Percentiles rank a stretch among this genome's conserved stretches.
These are phyloP conservation scores for Penicillium crystallinum DNA, from an alignment of 495 filamentous ascomycete genomes.

Conservation along the genomic window DNA sequence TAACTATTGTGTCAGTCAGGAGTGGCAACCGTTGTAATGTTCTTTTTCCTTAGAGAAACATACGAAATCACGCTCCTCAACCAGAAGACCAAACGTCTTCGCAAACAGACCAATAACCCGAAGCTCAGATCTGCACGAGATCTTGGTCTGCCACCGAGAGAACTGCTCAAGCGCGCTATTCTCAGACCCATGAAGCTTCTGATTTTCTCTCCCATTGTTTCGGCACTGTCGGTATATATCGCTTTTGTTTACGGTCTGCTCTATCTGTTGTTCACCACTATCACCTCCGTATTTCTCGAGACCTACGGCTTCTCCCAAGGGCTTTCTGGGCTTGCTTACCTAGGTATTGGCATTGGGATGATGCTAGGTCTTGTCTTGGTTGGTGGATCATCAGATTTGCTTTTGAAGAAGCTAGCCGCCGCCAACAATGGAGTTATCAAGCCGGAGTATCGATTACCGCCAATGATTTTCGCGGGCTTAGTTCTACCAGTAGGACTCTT, in stretches of 20 bases:
- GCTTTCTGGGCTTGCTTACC: constrained; percentile 7
- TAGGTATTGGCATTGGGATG: constrained; percentile 7
- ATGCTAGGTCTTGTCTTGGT: background rate
- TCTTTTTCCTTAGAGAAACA: constrained; percentile 10
- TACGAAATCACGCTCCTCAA: background rate
- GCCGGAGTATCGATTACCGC: background rate
- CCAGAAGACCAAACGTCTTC: background rate
- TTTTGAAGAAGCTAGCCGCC: background rate
- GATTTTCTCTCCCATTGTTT: constrained; percentile 56
- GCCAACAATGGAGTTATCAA: background rate
- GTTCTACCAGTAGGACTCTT: constrained; percentile 52
- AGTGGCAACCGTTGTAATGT: background rate
- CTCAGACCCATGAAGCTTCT: constrained; percentile 3
- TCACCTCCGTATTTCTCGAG: constrained; percentile 45
- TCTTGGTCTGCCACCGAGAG: background rate
- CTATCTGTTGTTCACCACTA: constrained; percentile 57
- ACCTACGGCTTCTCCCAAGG: constrained; percentile 42
- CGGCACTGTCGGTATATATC: constrained; percentile 52
- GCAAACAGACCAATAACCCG: background rate
- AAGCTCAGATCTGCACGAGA: background rate
- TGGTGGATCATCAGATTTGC: background rate
- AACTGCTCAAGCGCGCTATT: constrained; percentile 7
- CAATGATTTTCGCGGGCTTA: constrained; percentile 2
- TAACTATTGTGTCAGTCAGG: background rate
- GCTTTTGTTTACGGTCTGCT: constrained; percentile 57